A percentile compares a stretch with the other conserved stretches of the same genome.
These are phyloP conservation scores for Cystofilobasidium ferigula DNA, from an alignment of 768 basidiomycete species.

Conservation along the genomic window DNA sequence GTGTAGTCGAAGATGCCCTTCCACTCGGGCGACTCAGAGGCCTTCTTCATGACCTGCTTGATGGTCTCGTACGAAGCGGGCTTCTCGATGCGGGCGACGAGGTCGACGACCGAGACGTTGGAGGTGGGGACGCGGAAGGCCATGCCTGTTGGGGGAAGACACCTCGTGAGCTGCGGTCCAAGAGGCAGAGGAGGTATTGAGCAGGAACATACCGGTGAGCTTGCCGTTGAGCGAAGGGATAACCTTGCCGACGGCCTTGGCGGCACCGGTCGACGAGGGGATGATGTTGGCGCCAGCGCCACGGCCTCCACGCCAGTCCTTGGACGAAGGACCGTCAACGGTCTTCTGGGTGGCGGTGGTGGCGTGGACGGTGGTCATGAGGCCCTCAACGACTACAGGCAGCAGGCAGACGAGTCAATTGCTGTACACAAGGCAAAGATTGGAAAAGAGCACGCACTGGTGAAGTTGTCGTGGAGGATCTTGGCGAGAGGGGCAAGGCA, in stretches of 20 bases:
- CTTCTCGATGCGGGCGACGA: constrained; percentile 86
- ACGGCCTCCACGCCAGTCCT: constrained; percentile 97
- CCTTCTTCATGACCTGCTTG: constrained; percentile 71
- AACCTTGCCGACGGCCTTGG: constrained; percentile 98
- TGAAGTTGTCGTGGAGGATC: constrained; percentile 77
- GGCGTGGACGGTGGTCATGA: constrained; percentile 98
- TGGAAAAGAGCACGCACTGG: constrained; percentile 6
- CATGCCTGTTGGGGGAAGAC: constrained; percentile 50
- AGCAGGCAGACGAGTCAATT: constrained; percentile 33
- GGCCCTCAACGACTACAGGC: constrained; percentile 60
- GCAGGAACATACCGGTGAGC: constrained; percentile 49
- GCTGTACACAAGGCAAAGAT: neutral
- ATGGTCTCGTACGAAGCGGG: constrained; percentile 75
- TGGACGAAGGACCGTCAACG: constrained; percentile 43
- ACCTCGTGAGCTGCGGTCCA: neutral
- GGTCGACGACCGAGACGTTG: constrained; percentile 96
- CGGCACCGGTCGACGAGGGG: constrained; percentile 95
- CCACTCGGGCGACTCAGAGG: constrained; percentile 53
- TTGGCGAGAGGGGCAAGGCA: constrained; percentile 98
- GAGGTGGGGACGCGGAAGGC: constrained; percentile 94
- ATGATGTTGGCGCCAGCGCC: constrained; percentile 97
- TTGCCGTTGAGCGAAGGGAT: constrained; percentile 94
- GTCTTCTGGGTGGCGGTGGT: constrained; percentile 73
- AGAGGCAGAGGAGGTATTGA: neutral
- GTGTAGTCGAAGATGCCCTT: constrained; percentile 78